Conservation (phyloP, 1,139 yeast genomes). For the Saccharomyces hybrid region DNA sequence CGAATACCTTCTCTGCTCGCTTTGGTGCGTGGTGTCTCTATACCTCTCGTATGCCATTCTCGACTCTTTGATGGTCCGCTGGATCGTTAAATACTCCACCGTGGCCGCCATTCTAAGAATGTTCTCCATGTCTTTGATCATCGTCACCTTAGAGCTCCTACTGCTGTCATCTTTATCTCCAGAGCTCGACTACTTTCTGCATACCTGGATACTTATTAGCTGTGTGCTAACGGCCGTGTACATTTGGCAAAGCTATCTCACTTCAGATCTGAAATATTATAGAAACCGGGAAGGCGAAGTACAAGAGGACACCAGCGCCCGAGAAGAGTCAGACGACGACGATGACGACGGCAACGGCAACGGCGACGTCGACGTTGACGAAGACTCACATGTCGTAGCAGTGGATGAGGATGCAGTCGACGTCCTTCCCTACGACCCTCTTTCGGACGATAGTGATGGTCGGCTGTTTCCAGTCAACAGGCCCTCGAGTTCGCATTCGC, state of each 20-base stretch:
- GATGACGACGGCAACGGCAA: background rate
- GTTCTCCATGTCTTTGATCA: slow-evolving; percentile 69
- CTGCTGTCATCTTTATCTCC: slow-evolving; percentile 55
- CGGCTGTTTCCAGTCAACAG: background rate
- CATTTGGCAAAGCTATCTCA: slow-evolving; percentile 81
- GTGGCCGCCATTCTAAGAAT: slow-evolving; percentile 84
- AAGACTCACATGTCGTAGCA: background rate
- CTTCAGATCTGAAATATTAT: slow-evolving; percentile 69
- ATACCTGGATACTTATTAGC: slow-evolving; percentile 85
- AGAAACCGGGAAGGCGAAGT: slow-evolving; percentile 22
- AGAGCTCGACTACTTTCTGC: slow-evolving; percentile 55
- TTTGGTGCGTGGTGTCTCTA: slow-evolving; percentile 83
- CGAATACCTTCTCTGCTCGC: slow-evolving; percentile 62
- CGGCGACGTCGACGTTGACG: background rate
- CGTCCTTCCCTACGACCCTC: background rate
- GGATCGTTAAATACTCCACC: slow-evolving; percentile 87
- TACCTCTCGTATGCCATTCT: slow-evolving; percentile 76
- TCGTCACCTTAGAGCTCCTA: slow-evolving; percentile 64
- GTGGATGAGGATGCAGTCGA: background rate
- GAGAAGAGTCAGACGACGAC: slow-evolving; percentile 3
- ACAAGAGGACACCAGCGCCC: slow-evolving; percentile 3
- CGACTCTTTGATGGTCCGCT: slow-evolving; percentile 85
- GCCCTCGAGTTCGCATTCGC: background rate
- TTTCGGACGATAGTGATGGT: background rate
- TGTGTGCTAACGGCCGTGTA: slow-evolving; percentile 79